Conservation (phyloP, 371 early-diverging fungal genomes). For the Rhizopus arrhizus region DNA sequence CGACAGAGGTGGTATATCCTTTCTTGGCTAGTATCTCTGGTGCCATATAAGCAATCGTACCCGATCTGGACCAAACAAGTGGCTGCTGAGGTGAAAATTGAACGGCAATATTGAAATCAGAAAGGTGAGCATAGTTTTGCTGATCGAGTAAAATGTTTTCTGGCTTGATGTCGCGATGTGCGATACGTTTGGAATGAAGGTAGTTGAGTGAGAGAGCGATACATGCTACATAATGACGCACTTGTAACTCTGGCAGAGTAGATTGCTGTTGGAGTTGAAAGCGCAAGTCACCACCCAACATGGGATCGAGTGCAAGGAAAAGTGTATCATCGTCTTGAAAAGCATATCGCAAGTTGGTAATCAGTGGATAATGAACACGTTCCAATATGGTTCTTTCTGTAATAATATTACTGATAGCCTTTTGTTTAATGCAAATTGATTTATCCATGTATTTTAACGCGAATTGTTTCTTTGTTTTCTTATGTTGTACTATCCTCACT, state of each 20-base stretch:
- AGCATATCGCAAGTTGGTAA: constrained; percentile 70
- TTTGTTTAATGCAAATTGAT: constrained; percentile 51
- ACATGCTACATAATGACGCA: constrained; percentile 76
- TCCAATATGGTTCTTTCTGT: constrained; percentile 55
- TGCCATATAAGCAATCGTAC: constrained; percentile 76
- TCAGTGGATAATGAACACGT: constrained; percentile 43
- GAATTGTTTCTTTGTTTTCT: constrained; percentile 53
- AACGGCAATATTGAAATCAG: constrained; percentile 86
- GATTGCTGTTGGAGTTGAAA: constrained; percentile 65
- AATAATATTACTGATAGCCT: constrained; percentile 52
- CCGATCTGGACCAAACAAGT: constrained; percentile 62
- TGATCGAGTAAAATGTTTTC: constrained; percentile 88
- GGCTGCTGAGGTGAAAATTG: constrained; percentile 57
- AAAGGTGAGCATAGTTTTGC: constrained; percentile 81
- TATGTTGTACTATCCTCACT: constrained; percentile 83
- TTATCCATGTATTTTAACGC: constrained; percentile 64
- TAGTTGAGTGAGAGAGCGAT: constrained; percentile 70
- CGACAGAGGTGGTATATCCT: constrained; percentile 70
- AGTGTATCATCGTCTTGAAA: constrained; percentile 80
- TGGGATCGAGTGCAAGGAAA: constrained; percentile 76
- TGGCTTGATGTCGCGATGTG: constrained; percentile 83
- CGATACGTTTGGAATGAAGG: constrained; percentile 62
- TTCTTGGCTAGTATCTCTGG: constrained; percentile 75
- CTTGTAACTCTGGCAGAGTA: constrained; percentile 62
- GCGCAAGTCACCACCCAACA: constrained; percentile 85